Evolutionary conservation across 2,329 filamentous ascomycete genomes (phyloP), one percentile per base, ranked within the genome.

Genomic region (Ampelomyces quisqualis): DNA sequence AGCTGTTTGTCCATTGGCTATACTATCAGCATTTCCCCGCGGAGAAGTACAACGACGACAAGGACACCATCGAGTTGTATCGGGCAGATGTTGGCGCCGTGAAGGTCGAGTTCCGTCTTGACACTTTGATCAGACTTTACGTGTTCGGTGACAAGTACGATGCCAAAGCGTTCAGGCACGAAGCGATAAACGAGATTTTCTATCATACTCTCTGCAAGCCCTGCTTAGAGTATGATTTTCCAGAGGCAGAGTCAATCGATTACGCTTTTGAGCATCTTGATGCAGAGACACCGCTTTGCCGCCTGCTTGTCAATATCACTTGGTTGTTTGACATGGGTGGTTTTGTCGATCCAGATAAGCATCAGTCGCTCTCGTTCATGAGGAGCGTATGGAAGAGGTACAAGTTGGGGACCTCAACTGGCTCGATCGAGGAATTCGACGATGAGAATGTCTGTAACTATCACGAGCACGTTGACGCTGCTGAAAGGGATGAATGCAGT

Each of bases 1-100:
- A 53, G 32, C 32, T 43, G 28, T 46, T 49, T 24, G 28, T 49
- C n/a, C 40, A 55, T 23, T 57, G 51, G 51, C 26, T 55, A 9
- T 50, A 54, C 19, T 34, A 50, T 14, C 26, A 45, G 19, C 26
- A 28, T 1, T 34, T 54, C 7, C 49, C 42, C 3, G 5, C 9
- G 14, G 17, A 2, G 40, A 47, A n/a, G 31, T n/a, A n/a, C n/a
- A n/a, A 45, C n/a, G 15, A 26, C 7, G 36, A 30, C 6, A 23
- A 45, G 7, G 28, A 40, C 7, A 17, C 40, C 2, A 7, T 33
- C 5, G 44, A 39, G 34, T 14, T 13, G 6, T 27, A 38, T 21
- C 7, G 29, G 9, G 7, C 14, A n/a, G 7, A 28, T 34, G 7
- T 23, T n/a, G n/a, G n/a, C n/a, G n/a, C n/a, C n/a, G n/a, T n/a